Base-by-base conservation (phyloP, 2,329 filamentous ascomycete genomes). In the Aspergillus tanneri region DNA sequence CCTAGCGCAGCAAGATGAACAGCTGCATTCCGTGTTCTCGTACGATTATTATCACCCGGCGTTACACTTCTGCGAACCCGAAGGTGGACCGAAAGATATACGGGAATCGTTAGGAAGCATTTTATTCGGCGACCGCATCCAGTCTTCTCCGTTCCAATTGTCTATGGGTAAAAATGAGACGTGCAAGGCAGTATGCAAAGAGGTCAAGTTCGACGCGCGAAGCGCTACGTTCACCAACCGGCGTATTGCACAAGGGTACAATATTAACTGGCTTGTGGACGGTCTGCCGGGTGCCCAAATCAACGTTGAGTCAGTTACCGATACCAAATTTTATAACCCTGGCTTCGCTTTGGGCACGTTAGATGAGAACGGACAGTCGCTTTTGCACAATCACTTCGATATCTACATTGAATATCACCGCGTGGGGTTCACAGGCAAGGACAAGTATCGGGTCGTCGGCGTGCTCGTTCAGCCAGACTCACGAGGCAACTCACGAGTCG, bases 71-170 rank as follows among this genome's bases (percentile, higher is more conserved):
- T 99, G 93, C 72, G 75, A 81, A 59, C 93, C 92, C 2, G 75
- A 87, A 47, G 84, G 78, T 52, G 89, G 89, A 2, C 85, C 90
- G 7, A 71, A 91, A 67, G 81, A 87, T 74, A 83, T 95, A 18
- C 85, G 88, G 32, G 93, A 96, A 73, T 93, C 88, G 56, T 72
- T 99, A 55, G 93, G 93, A 19, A 96, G 92, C 77, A 99, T 99
- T 66, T 73, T 99, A 43, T 99, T 99, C 61, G 93, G 93, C 58
- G 93, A 99, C 73, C 84, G 93, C 47, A 99, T 99, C 74, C 90
- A 90, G 74, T 95, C 90, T n/a, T 97, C 92, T 27, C 89, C 92
- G 0, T 96, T 95, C 65, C 84, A 96, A 65, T 77, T 97, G 52
- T 81, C 83, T 58, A 96, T 99, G 91, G 83, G 74, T 46, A 76